phyloP scores from a whole-genome alignment of 139 green algal genomes.

The Haematococcus lacustris region DNA sequence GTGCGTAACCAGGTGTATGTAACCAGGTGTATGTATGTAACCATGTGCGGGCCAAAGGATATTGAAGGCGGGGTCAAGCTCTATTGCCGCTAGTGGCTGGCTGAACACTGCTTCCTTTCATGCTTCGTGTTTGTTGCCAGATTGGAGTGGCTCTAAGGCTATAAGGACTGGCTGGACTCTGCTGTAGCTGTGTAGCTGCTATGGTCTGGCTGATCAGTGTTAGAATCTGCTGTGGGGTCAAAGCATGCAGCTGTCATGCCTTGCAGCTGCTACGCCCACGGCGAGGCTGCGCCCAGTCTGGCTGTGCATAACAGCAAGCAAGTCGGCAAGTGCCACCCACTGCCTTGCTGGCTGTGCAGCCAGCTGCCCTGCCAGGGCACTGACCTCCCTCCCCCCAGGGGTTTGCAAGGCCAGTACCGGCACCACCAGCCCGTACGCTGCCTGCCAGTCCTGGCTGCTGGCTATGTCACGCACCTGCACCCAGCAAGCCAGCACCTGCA shows the following conservation, averaged over 20 bases:
- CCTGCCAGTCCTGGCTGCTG: conserved; percentile 28
- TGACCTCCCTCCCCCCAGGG: conserved; percentile 12
- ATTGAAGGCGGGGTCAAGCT: no score
- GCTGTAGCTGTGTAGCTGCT: no score
- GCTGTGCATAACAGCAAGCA: neutral
- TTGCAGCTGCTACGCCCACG: neutral
- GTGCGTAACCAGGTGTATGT: neutral
- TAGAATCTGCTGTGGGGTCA: neutral
- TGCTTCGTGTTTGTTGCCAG: no score
- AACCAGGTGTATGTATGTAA: neutral
- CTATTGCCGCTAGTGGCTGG: no score
- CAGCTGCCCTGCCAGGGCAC: neutral
- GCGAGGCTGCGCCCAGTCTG: neutral
- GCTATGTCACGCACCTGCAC: conserved; percentile 42
- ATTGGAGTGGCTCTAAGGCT: no score
- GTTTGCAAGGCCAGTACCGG: conserved; percentile 35
- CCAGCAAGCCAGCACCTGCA: conserved; percentile 5
- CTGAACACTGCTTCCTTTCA: no score
- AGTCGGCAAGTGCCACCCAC: neutral
- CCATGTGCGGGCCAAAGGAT: no score
- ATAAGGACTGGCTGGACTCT: no score
- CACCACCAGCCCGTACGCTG: conserved; percentile 23
- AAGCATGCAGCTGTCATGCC: neutral
- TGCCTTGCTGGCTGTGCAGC: neutral
- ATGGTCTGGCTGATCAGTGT: neutral